Conservation (phyloP, 345 rosid species). For the Acer campestre region DNA sequence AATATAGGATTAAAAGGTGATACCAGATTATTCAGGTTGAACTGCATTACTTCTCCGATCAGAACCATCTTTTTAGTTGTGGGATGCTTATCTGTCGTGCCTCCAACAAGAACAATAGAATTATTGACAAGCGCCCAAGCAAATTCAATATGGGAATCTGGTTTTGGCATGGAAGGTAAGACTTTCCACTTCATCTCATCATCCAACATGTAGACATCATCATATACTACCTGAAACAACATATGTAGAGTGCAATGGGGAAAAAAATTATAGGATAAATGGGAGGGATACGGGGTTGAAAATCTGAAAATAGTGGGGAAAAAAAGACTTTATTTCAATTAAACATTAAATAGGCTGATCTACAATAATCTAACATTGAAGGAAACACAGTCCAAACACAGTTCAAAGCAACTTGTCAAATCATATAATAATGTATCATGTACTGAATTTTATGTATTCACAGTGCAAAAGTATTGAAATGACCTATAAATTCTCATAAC, state of each 20-base stretch:
- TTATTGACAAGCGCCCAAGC: constrained; percentile 92
- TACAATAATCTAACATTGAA: neutral
- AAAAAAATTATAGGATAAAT: neutral
- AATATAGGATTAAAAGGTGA: constrained; percentile 9
- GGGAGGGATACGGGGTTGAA: neutral
- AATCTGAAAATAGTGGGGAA: neutral
- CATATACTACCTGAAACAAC: constrained; percentile 73
- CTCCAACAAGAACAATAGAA: constrained; percentile 85
- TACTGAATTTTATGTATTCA: neutral
- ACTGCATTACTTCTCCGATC: constrained; percentile 80
- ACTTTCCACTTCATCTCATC: constrained; percentile 88
- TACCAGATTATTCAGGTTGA: constrained; percentile 79
- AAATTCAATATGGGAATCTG: constrained; percentile 93
- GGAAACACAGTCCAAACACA: neutral
- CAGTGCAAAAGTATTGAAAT: neutral
- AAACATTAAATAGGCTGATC: neutral
- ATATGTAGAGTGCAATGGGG: neutral
- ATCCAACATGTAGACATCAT: constrained; percentile 89
- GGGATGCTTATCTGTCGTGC: constrained; percentile 96
- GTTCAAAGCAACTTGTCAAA: neutral
- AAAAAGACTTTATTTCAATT: neutral
- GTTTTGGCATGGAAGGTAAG: constrained; percentile 82
- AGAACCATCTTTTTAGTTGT: constrained; percentile 89
- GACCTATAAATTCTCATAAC: neutral
- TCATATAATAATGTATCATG: neutral